phyloP scores from a whole-genome alignment of 768 basidiomycete genomes.

The Xanthoconium stramineum region DNA sequence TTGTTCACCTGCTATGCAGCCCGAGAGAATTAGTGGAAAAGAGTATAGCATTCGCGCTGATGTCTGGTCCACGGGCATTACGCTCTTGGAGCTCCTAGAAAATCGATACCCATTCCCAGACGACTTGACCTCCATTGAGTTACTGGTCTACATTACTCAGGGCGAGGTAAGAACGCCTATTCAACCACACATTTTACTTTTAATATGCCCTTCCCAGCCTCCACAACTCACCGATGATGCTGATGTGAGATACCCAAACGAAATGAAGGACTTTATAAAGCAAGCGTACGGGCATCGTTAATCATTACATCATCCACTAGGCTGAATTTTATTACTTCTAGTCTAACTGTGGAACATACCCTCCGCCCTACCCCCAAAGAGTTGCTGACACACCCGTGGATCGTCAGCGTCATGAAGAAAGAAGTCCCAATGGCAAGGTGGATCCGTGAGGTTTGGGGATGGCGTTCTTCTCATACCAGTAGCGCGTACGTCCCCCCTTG shows the following conservation, averaged over 20 bases:
- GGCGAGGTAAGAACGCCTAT: conserved; percentile 54
- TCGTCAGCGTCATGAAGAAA: conserved; percentile 68
- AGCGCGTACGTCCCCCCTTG: conserved; percentile 18
- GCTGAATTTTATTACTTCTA: conserved; percentile 28
- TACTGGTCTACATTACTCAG: conserved; percentile 85
- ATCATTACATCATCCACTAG: conserved; percentile 1
- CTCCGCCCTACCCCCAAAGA: conserved; percentile 79
- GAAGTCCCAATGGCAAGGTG: conserved; percentile 88
- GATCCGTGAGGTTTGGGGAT: conserved; percentile 83
- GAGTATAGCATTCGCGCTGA: conserved; percentile 94
- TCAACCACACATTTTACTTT: conserved; percentile 7
- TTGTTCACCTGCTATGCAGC: conserved; percentile 43
- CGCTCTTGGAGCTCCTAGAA: conserved; percentile 88
- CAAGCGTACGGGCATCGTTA: conserved; percentile 57
- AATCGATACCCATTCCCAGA: conserved; percentile 95
- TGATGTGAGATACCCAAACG: conserved; percentile 62
- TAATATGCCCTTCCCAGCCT: conserved; percentile 44
- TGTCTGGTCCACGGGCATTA: conserved; percentile 97
- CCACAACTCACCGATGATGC: conserved; percentile 79
- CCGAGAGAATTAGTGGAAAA: conserved; percentile 90
- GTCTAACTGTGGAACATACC: conserved; percentile 65
- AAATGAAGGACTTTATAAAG: conserved; percentile 91
- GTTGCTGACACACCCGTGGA: conserved; percentile 83
- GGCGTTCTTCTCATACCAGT: conserved; percentile 45
- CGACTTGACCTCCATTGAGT: conserved; percentile 90